Base-by-base conservation (phyloP, 495 filamentous ascomycete genomes). In the Annulohypoxylon moriforme region DNA sequence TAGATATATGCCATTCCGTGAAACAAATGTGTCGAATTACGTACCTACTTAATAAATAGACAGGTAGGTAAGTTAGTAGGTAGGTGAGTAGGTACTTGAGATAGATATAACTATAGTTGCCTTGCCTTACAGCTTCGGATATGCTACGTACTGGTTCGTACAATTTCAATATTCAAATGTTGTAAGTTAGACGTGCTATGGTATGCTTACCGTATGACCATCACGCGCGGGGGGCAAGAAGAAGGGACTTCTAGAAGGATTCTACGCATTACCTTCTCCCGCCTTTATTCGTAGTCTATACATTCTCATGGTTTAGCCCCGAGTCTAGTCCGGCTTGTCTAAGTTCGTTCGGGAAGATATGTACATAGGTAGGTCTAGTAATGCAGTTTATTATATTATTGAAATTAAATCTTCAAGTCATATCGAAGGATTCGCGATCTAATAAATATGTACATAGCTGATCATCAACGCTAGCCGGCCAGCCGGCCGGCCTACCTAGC, bases 271-370 rank as follows among this genome's bases (percentile, higher is more conserved):
- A 33, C 29, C 34, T 16, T 50, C n/a, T 47, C 18, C 8, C 20
- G 29, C 33, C 31, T 46, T 31, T 46, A 44, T 31, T 22, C 25
- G n/a, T n/a, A n/a, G n/a, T n/a, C n/a, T n/a, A n/a, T n/a, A n/a
- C n/a, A n/a, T n/a, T n/a, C n/a, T n/a, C n/a, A n/a, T n/a, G n/a
- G n/a, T n/a, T n/a, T n/a, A n/a, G n/a, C n/a, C n/a, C n/a, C n/a
- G n/a, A n/a, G n/a, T 38, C 8, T 40, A 27, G 40, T 27, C 63
- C 34, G 47, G 13, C 34, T 13, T 22, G 16, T 53, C 44, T 69
- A 64, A 31, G 1, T 60, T 59, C 3, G 33, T 64, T 59, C 18
- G 3, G 67, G 67, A 69, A 69, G 67, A 60, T 69, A 69, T 22
- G 20, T 52, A 22, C n/a, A 38, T 36, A 40, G 6, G 9, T 56